Percentiles rank a stretch among this genome's conserved stretches.
Evolutionary conservation across 108 stramenopile species (phyloP).

Genomic region (Mediolabrus comicus): DNA sequence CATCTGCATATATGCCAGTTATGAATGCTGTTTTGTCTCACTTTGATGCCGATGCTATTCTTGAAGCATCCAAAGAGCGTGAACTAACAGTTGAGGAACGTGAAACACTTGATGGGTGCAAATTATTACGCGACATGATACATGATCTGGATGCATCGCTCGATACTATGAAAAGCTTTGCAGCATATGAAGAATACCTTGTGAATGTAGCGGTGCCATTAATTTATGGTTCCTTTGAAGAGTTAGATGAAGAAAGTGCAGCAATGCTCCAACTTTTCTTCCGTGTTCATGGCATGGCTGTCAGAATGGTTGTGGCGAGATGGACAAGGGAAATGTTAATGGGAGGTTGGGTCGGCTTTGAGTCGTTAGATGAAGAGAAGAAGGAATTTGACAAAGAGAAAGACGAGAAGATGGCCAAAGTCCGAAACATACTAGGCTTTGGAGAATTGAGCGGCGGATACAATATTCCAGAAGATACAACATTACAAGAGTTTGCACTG

Average conservation of each 20-base stretch:
- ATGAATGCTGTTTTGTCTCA: slow-evolving; percentile 71
- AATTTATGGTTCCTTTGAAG: slow-evolving; percentile 84
- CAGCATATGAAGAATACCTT: slow-evolving; percentile 77
- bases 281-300: slow-evolving; percentile 72
- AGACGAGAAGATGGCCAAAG: slow-evolving; percentile 21
- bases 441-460: slow-evolving; percentile 37
- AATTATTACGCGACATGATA: slow-evolving; percentile 79
- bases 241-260: slow-evolving; percentile 75
- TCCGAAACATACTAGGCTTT: slow-evolving; percentile 29
- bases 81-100: slow-evolving; percentile 77
- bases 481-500: slow-evolving; percentile 79
- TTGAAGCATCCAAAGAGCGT: slow-evolving; percentile 63
- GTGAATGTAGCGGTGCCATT: slow-evolving; percentile 73
- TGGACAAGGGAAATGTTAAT: slow-evolving; percentile 72
- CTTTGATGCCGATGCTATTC: slow-evolving; percentile 77
- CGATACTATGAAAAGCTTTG: slow-evolving; percentile 58
- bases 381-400: slow-evolving; percentile 15
- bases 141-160: slow-evolving; percentile 78
- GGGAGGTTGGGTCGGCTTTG: slow-evolving; percentile 42
- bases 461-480: slow-evolving; percentile 56
- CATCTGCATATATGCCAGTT: slow-evolving; percentile 64
- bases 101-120: slow-evolving; percentile 87
- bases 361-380: neutral
- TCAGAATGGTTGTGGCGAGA: slow-evolving; percentile 71
- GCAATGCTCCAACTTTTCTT: slow-evolving; percentile 74